Evolutionary conservation across 2,329 filamentous ascomycete genomes (phyloP), one percentile per base, ranked within the genome.

Genomic region (Pochonia chlamydosporia): DNA sequence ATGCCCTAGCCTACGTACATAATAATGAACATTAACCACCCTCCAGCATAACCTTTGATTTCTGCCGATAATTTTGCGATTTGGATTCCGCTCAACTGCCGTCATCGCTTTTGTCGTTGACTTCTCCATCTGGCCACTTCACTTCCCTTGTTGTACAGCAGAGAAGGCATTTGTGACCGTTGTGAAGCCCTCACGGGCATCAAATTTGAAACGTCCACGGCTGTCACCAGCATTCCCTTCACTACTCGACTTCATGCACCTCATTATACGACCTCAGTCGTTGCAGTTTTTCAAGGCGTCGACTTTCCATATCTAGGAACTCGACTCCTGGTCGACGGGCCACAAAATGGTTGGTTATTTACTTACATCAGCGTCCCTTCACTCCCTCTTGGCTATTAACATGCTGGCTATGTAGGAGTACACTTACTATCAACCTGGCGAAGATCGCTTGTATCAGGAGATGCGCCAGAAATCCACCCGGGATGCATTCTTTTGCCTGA

Each of bases 401-500:
- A 25, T 24, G 26, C 39, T 23, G 11, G 25, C 8, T 28, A 21
- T 16, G 4, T 46, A 72, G 69, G 65, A 70, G 30, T 61, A 65
- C 56, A 54, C 60, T 51, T 59, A 63, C 54, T 60, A 63, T 43
- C 59, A 63, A 53, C 52, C 64, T 55, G 59, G 67, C 58, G 61
- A 67, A 43, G 58, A 59, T 52, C 62, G 59, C 49, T 67, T 68
- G 59, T 70, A 69, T 47, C 67, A 64, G 49, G 74, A 78, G 61
- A 78, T 79, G 76, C 66, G 67, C 53, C 71, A 79, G 55, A 78
- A 74, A 60, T 59, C 67, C 46, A 62, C 67, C 23, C 72, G 75
- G 54, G 78, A 82, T 64, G 67, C 80, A 16, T 81, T 87, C 62
- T 85, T 87, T 65, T 74, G 74, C 55, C 65, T 77, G 52, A 78